These are phyloP conservation scores for Globisporangium mamillatum DNA, from an alignment of 352 stramenopile species.

Conservation along the genomic window DNA sequence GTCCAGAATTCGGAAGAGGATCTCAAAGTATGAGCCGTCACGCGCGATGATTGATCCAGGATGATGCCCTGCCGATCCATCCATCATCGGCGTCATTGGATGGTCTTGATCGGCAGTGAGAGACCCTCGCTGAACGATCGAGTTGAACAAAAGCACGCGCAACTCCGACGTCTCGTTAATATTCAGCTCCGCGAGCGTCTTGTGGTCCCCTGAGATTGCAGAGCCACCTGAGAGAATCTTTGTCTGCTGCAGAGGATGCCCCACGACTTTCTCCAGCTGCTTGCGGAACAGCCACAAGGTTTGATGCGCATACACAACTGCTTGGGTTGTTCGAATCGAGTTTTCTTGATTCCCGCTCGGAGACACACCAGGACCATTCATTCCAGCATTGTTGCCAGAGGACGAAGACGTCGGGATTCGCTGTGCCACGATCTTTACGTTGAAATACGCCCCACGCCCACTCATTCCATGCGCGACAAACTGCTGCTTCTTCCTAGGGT, in stretches of 20 bases:
- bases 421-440: conserved; percentile 77
- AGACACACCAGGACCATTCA: conserved; percentile 18
- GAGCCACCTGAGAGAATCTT: conserved; percentile 76
- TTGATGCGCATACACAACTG: conserved; percentile 76
- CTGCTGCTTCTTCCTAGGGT: conserved; percentile 42
- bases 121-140: conserved; percentile 55
- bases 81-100: conserved; percentile 23
- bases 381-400: conserved; percentile 18
- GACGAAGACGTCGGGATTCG: conserved; percentile 63
- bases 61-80: conserved; percentile 28
- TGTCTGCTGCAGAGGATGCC: conserved; percentile 73
- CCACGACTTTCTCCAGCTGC: conserved; percentile 67
- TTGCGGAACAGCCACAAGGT: conserved; percentile 67
- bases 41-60: conserved; percentile 65
- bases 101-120: conserved; percentile 39
- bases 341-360: conserved; percentile 41
- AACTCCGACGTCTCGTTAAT: conserved; percentile 77
- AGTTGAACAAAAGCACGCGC: conserved; percentile 80
- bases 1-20: conserved; percentile 82
- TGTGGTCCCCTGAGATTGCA: conserved; percentile 70
- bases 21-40: conserved; percentile 74
- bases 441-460: conserved; percentile 71
- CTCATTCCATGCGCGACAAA: conserved; percentile 65
- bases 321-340: conserved; percentile 52
- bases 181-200: conserved; percentile 78